A percentile compares a stretch with the other conserved stretches of the same genome.
These are phyloP conservation scores for Neofusicoccum ribis DNA, from an alignment of 2,329 filamentous ascomycete genomes.

Conservation along the genomic window DNA sequence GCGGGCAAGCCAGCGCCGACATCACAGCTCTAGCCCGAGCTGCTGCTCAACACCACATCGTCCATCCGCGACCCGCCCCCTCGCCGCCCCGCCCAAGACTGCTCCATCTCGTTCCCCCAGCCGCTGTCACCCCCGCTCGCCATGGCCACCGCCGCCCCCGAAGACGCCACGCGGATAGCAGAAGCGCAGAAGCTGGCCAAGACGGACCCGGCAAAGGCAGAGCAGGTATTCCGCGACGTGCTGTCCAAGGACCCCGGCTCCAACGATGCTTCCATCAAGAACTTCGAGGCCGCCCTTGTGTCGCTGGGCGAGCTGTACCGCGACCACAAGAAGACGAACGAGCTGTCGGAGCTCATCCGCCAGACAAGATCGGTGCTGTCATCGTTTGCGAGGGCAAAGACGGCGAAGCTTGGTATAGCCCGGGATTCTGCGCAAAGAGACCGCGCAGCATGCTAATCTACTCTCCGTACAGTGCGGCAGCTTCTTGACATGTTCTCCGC, in stretches of 20 bases:
- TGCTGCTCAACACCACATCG: conserved; percentile 14
- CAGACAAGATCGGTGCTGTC: conserved; percentile 89
- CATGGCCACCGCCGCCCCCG: conserved; percentile 31
- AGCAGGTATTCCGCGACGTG: conserved; percentile 85
- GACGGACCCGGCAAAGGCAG: conserved; percentile 79
- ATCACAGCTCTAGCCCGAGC: conserved; percentile 17
- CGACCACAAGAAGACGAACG: conserved; percentile 78
- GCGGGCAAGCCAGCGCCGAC: conserved; percentile 13
- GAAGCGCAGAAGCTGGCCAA: conserved; percentile 85
- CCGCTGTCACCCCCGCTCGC: background rate
- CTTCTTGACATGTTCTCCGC: conserved; percentile 92
- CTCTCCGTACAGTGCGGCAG: conserved; percentile 71
- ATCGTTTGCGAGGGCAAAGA: conserved; percentile 98
- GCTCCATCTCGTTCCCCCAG: conserved; percentile 2
- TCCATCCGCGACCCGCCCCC: conserved; percentile 14
- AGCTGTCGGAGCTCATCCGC: conserved; percentile 85
- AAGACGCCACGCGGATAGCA: conserved; percentile 68
- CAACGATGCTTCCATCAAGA: conserved; percentile 81
- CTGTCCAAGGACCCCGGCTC: conserved; percentile 80
- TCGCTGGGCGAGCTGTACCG: conserved; percentile 90
- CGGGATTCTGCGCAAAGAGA: background rate
- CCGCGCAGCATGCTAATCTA: background rate
- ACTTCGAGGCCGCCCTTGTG: conserved; percentile 88
- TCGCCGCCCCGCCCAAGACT: conserved; percentile 4
- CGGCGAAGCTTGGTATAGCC: conserved; percentile 85